phyloP scores from a whole-genome alignment of 2,329 filamentous ascomycete species.

The Alternaria brassicae region DNA sequence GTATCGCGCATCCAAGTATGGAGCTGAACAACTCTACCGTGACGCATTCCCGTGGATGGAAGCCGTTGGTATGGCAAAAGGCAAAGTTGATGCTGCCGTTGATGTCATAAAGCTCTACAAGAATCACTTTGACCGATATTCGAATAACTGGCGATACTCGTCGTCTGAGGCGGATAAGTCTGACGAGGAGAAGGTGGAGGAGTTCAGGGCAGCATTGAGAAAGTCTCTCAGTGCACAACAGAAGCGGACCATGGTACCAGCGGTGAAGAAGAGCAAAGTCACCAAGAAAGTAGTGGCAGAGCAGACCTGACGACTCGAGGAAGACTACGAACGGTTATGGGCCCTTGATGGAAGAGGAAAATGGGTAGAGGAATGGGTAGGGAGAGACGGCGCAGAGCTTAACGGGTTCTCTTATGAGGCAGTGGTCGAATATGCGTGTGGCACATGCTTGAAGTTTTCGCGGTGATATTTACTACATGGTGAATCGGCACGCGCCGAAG shows the following conservation, averaged over 20 bases:
- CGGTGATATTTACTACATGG: not conserved
- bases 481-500: not conserved
- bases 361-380: not conserved
- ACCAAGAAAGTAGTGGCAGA: not conserved
- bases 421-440: not conserved
- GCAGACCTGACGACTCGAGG: not conserved
- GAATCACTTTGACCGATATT: not conserved
- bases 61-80: slow-evolving; percentile 36
- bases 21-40: slow-evolving; percentile 45
- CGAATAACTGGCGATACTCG: too few species aligned
- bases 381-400: not conserved
- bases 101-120: slow-evolving; percentile 28
- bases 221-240: slow-evolving; percentile 28
- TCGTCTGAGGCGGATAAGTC: too few species aligned
- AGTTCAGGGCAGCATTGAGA: slow-evolving; percentile 29
- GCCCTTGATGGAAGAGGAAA: not conserved
- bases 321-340: not conserved
- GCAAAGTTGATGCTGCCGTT: slow-evolving; percentile 39
- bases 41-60: slow-evolving; percentile 49
- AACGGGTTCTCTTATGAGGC: not conserved
- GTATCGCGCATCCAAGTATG: slow-evolving; percentile 2
- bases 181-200: slow-evolving; percentile 8
- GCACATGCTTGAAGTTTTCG: not conserved
- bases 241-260: slow-evolving; percentile 21
- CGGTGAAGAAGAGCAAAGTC: slow-evolving; percentile 10